Percentiles rank a stretch among this genome's conserved stretches.
Conservation (phyloP, 441 rosid species). For the Erysimum cheiri region DNA sequence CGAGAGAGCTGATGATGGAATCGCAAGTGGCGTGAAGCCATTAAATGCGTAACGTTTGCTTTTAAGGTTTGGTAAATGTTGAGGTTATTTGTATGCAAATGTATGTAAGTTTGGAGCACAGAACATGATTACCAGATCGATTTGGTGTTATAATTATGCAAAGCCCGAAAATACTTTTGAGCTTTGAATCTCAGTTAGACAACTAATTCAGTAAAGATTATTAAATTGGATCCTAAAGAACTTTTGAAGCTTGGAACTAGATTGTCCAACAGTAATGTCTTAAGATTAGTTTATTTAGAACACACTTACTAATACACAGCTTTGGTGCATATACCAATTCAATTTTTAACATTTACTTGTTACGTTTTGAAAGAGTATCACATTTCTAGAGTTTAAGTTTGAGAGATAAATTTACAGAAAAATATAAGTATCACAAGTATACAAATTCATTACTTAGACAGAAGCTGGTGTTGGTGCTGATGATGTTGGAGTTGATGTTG, state of each 20-base stretch:
- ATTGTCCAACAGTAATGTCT: not conserved
- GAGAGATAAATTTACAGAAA: constrained; percentile 36
- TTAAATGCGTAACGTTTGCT: not conserved
- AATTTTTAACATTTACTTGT: constrained; percentile 36
- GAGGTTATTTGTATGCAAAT: constrained; percentile 6
- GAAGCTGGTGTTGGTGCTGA: constrained; percentile 58
- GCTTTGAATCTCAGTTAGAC: not conserved
- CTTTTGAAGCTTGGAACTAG: not conserved
- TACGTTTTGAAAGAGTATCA: constrained; percentile 28
- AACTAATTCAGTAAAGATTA: not conserved
- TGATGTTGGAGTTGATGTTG: constrained; percentile 45
- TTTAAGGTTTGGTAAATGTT: not conserved
- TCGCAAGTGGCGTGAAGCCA: constrained; percentile 26
- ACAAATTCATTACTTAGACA: constrained; percentile 38
- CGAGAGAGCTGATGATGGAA: constrained; percentile 18
- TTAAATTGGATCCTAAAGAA: not conserved
- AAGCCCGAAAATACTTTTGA: not conserved
- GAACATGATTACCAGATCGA: not conserved
- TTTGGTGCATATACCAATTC: constrained; percentile 24
- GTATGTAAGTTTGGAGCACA: constrained; percentile 19
- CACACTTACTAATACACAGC: not conserved
- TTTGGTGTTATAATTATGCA: constrained; percentile 10
- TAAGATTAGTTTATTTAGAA: not conserved
- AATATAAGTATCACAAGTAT: constrained; percentile 32
- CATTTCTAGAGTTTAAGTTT: constrained; percentile 26